Conservation (phyloP, 306 rosid genomes). For the Mimosa pudica region DNA sequence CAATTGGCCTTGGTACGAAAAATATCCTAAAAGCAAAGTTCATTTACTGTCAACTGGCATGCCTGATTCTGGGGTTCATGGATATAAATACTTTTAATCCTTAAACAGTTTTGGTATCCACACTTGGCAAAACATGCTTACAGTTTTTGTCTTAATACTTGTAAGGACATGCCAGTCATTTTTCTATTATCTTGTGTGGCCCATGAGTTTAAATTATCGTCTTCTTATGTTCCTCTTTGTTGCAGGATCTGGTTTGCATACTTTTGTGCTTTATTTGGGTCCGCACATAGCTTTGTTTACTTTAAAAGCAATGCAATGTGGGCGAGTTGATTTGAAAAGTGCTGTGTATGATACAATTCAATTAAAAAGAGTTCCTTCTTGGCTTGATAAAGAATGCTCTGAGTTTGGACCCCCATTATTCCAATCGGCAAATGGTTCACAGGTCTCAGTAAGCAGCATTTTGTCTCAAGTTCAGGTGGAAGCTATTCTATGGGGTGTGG, state of each 20-base stretch:
- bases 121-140: slow-evolving; percentile 26
- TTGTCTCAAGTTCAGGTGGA: slow-evolving; percentile 89
- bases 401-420: slow-evolving; percentile 84
- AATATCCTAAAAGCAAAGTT: neutral
- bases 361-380: slow-evolving; percentile 78
- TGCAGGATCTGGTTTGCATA: slow-evolving; percentile 99
- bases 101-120: slow-evolving; percentile 26
- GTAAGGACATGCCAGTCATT: neutral
- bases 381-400: slow-evolving; percentile 92
- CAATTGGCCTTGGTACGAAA: slow-evolving; percentile 93
- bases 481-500: slow-evolving; percentile 95
- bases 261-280: slow-evolving; percentile 95
- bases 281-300: slow-evolving; percentile 96
- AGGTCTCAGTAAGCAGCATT: slow-evolving; percentile 85
- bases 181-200: slow-evolving; percentile 14
- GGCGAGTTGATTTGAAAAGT: slow-evolving; percentile 92
- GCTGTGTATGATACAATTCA: slow-evolving; percentile 95
- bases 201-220: slow-evolving; percentile 1
- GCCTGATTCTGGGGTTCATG: slow-evolving; percentile 31
- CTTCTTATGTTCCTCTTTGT: slow-evolving; percentile 32
- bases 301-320: slow-evolving; percentile 90
- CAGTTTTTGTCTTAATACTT: neutral
- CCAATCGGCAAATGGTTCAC: slow-evolving; percentile 53
- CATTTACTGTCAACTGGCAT: slow-evolving; percentile 18
- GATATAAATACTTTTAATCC: slow-evolving; percentile 12